Evolutionary conservation across 495 filamentous ascomycete genomes (phyloP).

Genomic region (Letharia lupina): DNA sequence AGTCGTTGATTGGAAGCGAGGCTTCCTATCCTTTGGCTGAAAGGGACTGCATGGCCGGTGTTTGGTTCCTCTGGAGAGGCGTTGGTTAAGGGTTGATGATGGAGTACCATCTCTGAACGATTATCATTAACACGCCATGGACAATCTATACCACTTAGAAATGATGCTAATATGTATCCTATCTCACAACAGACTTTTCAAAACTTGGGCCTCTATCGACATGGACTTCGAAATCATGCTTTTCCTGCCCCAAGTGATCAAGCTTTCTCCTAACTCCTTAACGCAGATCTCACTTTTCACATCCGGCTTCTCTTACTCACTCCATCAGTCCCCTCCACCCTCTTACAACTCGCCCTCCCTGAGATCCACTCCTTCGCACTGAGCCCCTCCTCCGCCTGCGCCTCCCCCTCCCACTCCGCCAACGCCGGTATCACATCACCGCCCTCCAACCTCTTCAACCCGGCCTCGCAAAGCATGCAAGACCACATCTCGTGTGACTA

Average conservation of each 20-base stretch:
- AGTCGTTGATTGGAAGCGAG: not conserved
- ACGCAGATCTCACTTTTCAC: not conserved
- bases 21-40: not conserved
- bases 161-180: not conserved
- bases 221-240: not conserved
- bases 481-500: too few species aligned
- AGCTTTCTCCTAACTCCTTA: not conserved
- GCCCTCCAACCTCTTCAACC: too few species aligned
- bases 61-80: not conserved
- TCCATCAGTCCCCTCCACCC: constrained; percentile 36
- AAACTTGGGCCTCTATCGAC: not conserved
- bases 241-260: not conserved
- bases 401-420: too few species aligned
- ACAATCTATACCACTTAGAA: not conserved
- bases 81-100: not conserved
- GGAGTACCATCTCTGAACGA: constrained; percentile 1
- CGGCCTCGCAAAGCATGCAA: too few species aligned
- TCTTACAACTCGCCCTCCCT: constrained; percentile 29
- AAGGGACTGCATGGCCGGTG: not conserved
- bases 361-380: too few species aligned
- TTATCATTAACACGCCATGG: not conserved
- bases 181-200: not conserved
- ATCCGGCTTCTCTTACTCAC: not conserved
- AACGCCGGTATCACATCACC: too few species aligned
- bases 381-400: too few species aligned